A percentile compares a stretch with the other conserved stretches of the same genome.
These are phyloP conservation scores for Oryza rufipogon DNA, from an alignment of 176 grass and related monocot species.

Conservation along the genomic window DNA sequence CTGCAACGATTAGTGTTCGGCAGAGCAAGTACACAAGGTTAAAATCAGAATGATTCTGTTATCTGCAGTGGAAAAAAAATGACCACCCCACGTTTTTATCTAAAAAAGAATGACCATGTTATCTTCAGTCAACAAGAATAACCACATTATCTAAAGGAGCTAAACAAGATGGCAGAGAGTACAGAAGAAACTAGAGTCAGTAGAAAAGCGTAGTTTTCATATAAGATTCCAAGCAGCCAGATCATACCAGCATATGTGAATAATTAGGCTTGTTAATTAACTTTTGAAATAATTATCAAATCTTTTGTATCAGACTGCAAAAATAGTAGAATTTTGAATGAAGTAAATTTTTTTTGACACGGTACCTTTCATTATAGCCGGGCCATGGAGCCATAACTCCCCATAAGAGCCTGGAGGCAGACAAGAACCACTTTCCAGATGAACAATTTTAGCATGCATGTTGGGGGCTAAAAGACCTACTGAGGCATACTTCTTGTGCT, in stretches of 20 bases:
- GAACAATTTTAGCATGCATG: slow-evolving; percentile 76
- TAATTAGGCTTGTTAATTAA: neutral
- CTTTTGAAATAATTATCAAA: slow-evolving; percentile 15
- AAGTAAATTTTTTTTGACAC: neutral
- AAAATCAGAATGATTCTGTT: neutral
- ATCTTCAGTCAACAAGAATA: neutral
- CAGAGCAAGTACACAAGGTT: neutral
- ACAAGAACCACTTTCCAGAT: slow-evolving; percentile 57
- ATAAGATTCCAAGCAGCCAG: neutral
- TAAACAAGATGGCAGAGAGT: slow-evolving; percentile 11
- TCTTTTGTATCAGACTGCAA: neutral
- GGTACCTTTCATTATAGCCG: slow-evolving; percentile 87
- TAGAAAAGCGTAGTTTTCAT: neutral
- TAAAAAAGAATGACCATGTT: neutral
- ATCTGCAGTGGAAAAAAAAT: neutral
- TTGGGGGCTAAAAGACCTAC: slow-evolving; percentile 93
- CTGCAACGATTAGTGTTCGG: neutral
- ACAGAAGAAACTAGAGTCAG: neutral
- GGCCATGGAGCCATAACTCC: slow-evolving; percentile 78
- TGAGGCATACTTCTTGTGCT: slow-evolving; percentile 65
- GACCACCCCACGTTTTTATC: neutral
- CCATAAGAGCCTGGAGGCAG: slow-evolving; percentile 73
- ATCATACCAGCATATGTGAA: neutral
- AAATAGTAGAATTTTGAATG: neutral
- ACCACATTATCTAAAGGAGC: neutral